Conservation (phyloP, 2,329 filamentous ascomycete species). For the Cryphonectria nitschkei region DNA sequence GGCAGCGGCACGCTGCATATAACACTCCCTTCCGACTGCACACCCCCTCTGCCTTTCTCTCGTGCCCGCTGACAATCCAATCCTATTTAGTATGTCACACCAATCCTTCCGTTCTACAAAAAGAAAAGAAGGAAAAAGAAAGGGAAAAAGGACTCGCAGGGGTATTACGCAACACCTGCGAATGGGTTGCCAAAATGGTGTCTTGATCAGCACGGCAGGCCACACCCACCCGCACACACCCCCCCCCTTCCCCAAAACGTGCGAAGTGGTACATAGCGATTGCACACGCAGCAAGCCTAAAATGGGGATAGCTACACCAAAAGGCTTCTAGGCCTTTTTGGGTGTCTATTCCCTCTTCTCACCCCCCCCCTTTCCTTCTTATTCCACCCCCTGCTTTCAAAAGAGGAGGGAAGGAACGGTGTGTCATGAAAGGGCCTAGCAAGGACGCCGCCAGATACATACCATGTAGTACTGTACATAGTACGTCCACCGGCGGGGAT, state of each 20-base stretch:
- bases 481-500: conserved; percentile 21
- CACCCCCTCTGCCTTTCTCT: neutral
- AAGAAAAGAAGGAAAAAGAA: neutral
- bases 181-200: neutral
- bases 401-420: conserved; percentile 2
- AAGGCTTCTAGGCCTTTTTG: neutral
- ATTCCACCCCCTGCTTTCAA: neutral
- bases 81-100: neutral
- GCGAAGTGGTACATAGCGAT: conserved; percentile 4
- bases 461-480: conserved; percentile 14
- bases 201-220: conserved; percentile 1
- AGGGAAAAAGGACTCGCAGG: neutral
- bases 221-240: neutral
- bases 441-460: conserved; percentile 13
- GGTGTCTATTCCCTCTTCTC: neutral
- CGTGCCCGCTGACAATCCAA: neutral
- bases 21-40: neutral
- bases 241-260: neutral
- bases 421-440: neutral
- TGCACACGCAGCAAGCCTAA: conserved; percentile 23
- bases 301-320: conserved; percentile 5
- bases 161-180: neutral
- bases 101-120: neutral
- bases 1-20: conserved; percentile 23
- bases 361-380: too few relatives aligned